Percentiles rank a stretch among this genome's conserved stretches.
Evolutionary conservation across 1,284 basidiomycete genomes (phyloP).

Genomic region (Ceratorhiza oryzae-sativae): DNA sequence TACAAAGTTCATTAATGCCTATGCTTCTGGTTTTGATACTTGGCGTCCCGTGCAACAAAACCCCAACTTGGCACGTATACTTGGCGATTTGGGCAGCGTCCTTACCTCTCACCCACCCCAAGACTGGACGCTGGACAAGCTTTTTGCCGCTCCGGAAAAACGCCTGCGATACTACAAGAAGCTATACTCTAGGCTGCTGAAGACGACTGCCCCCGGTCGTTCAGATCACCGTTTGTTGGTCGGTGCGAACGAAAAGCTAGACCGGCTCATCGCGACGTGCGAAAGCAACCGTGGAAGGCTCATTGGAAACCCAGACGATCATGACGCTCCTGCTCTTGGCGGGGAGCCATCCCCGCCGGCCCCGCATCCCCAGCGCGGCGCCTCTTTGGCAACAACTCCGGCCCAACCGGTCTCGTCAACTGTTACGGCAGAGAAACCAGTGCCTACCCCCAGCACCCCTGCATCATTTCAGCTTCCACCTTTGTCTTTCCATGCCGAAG

Average conservation of each 20-base stretch:
- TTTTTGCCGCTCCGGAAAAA: constrained; percentile 86
- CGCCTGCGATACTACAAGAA: constrained; percentile 93
- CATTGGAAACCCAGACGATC: constrained; percentile 30
- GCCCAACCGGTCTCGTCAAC: background rate
- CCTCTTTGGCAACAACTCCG: background rate
- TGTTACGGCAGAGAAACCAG: background rate
- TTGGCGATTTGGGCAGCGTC: constrained; percentile 71
- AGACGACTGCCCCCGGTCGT: constrained; percentile 85
- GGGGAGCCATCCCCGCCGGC: background rate
- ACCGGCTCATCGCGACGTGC: constrained; percentile 71
- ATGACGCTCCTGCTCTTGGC: constrained; percentile 22
- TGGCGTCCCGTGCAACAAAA: constrained; percentile 85
- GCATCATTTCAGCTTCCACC: constrained; percentile 30
- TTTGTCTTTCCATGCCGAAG: constrained; percentile 16
- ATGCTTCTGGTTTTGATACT: constrained; percentile 78
- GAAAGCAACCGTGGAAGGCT: constrained; percentile 58
- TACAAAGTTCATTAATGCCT: constrained; percentile 78
- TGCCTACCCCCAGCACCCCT: background rate
- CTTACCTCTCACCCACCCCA: constrained; percentile 64
- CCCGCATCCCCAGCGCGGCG: background rate
- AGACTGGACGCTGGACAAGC: constrained; percentile 83
- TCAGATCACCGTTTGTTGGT: constrained; percentile 87
- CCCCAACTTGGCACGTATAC: constrained; percentile 69
- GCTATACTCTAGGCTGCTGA: constrained; percentile 85
- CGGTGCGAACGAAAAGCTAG: constrained; percentile 82